phyloP scores from a whole-genome alignment of 2,329 filamentous ascomycete genomes.

The Aureobasidium vineae region DNA sequence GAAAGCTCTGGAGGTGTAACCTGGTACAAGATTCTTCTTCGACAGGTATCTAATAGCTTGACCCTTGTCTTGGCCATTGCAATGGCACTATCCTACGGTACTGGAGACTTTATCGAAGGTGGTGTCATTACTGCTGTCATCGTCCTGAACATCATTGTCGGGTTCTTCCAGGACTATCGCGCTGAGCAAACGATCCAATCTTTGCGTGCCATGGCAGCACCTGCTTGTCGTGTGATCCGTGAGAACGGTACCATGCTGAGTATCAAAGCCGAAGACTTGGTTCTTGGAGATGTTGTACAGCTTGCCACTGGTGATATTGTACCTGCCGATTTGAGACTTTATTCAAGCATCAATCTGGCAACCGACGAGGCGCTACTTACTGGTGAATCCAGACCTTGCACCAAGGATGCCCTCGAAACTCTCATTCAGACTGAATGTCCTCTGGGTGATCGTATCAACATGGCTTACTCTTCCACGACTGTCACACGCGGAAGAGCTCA shows the following conservation, averaged over 20 bases:
- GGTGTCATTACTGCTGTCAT: constrained; percentile 60
- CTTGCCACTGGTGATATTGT: constrained; percentile 65
- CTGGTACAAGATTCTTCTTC: constrained; percentile 38
- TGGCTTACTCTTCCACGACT: constrained; percentile 70
- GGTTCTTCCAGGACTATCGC: constrained; percentile 60
- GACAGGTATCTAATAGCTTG: constrained; percentile 42
- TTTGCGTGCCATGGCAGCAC: constrained; percentile 55
- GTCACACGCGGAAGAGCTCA: constrained; percentile 67
- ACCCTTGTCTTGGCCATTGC: constrained; percentile 53
- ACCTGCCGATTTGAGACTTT: constrained; percentile 62
- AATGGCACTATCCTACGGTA: constrained; percentile 59
- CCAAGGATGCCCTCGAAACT: constrained; percentile 60
- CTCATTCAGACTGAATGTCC: constrained; percentile 53
- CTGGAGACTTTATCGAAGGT: constrained; percentile 60
- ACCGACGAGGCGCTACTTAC: constrained; percentile 74
- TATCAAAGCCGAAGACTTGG: constrained; percentile 58
- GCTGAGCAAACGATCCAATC: constrained; percentile 61
- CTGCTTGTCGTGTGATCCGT: constrained; percentile 56
- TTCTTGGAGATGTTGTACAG: constrained; percentile 65
- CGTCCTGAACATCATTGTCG: constrained; percentile 58
- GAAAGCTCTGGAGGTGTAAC: constrained; percentile 35
- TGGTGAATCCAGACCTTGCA: constrained; percentile 68
- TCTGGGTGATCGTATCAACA: constrained; percentile 67
- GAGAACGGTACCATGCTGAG: constrained; percentile 52
- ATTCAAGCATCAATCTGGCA: constrained; percentile 56